phyloP scores from a whole-genome alignment of 352 stramenopile species.

The Paralagenidium karlingii region DNA sequence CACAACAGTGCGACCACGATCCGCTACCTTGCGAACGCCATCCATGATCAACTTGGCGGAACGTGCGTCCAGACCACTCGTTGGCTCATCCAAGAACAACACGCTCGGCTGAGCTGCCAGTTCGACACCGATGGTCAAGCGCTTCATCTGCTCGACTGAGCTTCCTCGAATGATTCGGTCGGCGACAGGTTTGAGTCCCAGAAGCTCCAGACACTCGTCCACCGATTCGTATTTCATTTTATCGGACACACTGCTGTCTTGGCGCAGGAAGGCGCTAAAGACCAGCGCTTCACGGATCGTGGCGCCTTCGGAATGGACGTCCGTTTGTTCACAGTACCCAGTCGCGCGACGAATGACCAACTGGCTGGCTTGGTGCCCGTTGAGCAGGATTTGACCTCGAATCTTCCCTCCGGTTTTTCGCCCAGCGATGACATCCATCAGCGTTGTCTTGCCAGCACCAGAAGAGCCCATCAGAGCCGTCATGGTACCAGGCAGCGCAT shows the following conservation, averaged over 20 bases:
- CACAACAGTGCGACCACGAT: constrained; percentile 67
- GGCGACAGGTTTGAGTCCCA: constrained; percentile 22
- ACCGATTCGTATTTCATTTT: constrained; percentile 30
- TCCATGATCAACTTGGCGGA: constrained; percentile 20
- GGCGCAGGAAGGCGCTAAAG: background rate
- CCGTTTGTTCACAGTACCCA: constrained; percentile 8
- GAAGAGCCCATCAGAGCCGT: constrained; percentile 17
- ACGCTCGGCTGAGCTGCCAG: constrained; percentile 63
- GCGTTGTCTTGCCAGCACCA: constrained; percentile 88
- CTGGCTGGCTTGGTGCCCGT: constrained; percentile 13
- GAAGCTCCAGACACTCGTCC: constrained; percentile 34
- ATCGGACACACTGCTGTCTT: constrained; percentile 8
- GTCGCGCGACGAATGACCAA: constrained; percentile 34
- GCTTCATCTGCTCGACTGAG: constrained; percentile 26
- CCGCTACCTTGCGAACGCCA: constrained; percentile 28
- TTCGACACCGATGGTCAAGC: constrained; percentile 72
- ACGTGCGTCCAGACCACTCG: constrained; percentile 31
- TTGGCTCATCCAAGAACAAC: constrained; percentile 65
- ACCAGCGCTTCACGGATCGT: background rate
- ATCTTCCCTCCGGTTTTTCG: constrained; percentile 86
- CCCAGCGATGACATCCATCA: constrained; percentile 92
- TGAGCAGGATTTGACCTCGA: constrained; percentile 5
- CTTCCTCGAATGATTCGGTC: constrained; percentile 21
- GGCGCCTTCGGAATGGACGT: background rate
- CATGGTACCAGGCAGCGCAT: constrained; percentile 15